These are phyloP conservation scores for Fusarium sp. DNA, from an alignment of 2,329 filamentous ascomycete genomes.

Conservation along the genomic window DNA sequence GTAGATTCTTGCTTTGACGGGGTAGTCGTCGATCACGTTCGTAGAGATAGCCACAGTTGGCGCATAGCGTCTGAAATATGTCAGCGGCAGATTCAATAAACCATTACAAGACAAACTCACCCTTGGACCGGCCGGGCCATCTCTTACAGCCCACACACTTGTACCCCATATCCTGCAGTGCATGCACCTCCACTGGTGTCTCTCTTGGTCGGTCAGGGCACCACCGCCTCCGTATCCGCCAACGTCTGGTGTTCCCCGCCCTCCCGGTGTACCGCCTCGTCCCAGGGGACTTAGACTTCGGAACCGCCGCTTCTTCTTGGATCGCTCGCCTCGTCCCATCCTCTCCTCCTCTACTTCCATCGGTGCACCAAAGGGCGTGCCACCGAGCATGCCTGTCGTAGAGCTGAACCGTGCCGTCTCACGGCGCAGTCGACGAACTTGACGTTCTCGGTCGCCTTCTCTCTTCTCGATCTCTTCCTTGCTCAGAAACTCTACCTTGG, in stretches of 20 bases:
- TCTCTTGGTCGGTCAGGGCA: slow-evolving; percentile 78
- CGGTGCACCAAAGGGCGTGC: slow-evolving; percentile 70
- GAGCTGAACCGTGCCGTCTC: slow-evolving; percentile 94
- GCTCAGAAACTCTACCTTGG: slow-evolving; percentile 80
- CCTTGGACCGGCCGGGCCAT: slow-evolving; percentile 85
- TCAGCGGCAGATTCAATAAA: slow-evolving; percentile 14
- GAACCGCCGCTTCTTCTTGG: slow-evolving; percentile 94
- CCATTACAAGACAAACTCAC: slow-evolving; percentile 60
- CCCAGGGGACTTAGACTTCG: slow-evolving; percentile 84
- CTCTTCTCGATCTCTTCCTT: slow-evolving; percentile 98
- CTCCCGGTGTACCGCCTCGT: slow-evolving; percentile 69
- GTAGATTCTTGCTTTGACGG: slow-evolving; percentile 54
- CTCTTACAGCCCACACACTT: slow-evolving; percentile 92
- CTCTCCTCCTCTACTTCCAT: slow-evolving; percentile 75
- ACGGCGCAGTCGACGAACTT: slow-evolving; percentile 83
- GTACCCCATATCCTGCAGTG: slow-evolving; percentile 91
- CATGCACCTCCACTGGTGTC: slow-evolving; percentile 83
- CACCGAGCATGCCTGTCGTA: slow-evolving; percentile 80
- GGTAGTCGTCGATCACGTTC: slow-evolving; percentile 88
- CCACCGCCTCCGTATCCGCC: slow-evolving; percentile 76
- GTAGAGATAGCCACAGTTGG: slow-evolving; percentile 90
- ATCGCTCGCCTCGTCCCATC: slow-evolving; percentile 90
- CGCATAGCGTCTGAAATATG: slow-evolving; percentile 76
- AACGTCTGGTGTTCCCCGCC: slow-evolving; percentile 82
- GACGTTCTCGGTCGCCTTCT: slow-evolving; percentile 91